phyloP scores from a whole-genome alignment of 2,329 filamentous ascomycete genomes.

The Fusarium temperatum region DNA sequence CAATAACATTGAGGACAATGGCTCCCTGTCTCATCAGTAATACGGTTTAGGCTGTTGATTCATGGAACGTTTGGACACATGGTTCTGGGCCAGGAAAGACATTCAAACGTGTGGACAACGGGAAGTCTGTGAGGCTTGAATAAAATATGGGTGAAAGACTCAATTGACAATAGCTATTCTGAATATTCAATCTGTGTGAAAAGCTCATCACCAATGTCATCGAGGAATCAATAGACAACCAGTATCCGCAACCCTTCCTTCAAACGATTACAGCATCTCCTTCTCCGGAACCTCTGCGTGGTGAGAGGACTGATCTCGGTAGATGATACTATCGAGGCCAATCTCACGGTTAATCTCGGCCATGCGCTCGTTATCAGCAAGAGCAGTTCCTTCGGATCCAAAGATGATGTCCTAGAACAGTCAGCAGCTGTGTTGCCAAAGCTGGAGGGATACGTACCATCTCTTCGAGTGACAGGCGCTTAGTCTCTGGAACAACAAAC shows the following conservation, averaged over 20 bases:
- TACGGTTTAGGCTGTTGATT: no score
- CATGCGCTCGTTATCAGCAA: constrained; percentile 75
- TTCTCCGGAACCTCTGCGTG: not conserved
- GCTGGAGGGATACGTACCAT: constrained; percentile 54
- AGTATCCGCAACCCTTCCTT: not conserved
- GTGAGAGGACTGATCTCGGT: not conserved
- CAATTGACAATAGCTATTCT: not conserved
- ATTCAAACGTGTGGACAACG: not conserved
- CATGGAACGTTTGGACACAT: no score
- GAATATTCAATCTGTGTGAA: not conserved
- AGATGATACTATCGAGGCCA: constrained; percentile 55
- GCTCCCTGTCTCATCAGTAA: no score
- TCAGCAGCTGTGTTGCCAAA: not conserved
- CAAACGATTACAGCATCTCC: not conserved
- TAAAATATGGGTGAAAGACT: not conserved
- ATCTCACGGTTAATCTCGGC: constrained; percentile 77
- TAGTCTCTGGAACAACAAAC: constrained; percentile 72
- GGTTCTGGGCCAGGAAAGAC: no score
- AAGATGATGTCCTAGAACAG: constrained; percentile 68
- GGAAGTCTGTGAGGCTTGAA: no score
- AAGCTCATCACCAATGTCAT: not conserved
- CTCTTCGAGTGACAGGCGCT: constrained; percentile 70
- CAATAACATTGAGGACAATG: no score
- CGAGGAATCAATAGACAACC: not conserved
- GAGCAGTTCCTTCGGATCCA: constrained; percentile 71